These are phyloP conservation scores for Didymella sp. DNA, from an alignment of 2,329 filamentous ascomycete genomes.

Conservation along the genomic window DNA sequence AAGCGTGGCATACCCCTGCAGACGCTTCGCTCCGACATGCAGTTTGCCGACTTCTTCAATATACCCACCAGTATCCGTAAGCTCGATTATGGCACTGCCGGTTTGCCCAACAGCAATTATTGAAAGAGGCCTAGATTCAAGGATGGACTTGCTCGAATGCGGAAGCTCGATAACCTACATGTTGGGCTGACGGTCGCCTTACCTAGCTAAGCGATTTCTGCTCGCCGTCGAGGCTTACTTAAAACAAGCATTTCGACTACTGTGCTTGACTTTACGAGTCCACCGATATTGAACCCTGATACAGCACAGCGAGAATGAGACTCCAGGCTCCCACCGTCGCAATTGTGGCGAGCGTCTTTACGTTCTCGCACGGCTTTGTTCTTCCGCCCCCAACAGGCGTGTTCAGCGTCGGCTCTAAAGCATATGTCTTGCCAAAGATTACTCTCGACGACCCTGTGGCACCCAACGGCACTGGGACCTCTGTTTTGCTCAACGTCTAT, in stretches of 20 bases:
- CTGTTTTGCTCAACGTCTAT: constrained; percentile 23
- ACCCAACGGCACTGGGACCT: constrained; percentile 19
- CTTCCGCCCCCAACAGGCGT: constrained; percentile 26
- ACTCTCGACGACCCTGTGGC: constrained; percentile 24
- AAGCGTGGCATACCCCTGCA: too few species aligned
- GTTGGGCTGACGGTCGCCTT: neutral
- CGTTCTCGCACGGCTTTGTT: constrained; percentile 1
- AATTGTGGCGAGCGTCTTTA: neutral
- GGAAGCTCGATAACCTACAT: neutral
- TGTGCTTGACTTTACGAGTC: neutral
- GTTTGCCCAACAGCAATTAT: too few species aligned
- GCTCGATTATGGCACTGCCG: too few species aligned
- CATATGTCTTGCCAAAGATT: constrained; percentile 19
- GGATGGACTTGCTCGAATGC: neutral
- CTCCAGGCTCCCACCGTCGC: constrained; percentile 24
- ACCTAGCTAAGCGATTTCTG: neutral
- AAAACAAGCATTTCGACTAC: neutral
- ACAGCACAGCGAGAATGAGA: neutral
- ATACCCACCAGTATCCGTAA: too few species aligned
- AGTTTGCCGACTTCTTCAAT: too few species aligned
- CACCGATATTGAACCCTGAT: neutral
- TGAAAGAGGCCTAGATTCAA: too few species aligned
- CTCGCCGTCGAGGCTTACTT: neutral
- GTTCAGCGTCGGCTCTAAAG: constrained; percentile 23
- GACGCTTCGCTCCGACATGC: too few species aligned